Conservation (phyloP, 768 basidiomycete species). For the Chiua virens region DNA sequence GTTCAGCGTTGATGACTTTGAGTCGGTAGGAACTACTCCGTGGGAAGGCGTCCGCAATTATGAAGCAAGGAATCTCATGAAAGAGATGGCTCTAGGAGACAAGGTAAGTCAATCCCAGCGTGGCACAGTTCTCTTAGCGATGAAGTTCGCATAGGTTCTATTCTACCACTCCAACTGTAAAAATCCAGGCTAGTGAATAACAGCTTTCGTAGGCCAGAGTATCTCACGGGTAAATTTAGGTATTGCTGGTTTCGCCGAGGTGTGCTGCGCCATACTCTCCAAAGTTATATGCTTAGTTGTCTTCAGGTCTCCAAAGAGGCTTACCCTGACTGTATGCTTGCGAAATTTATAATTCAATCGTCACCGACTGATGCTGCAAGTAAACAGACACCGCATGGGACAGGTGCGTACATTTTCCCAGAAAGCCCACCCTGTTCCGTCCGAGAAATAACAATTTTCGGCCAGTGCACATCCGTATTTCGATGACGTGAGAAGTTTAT, state of each 20-base stretch:
- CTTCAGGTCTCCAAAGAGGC: slow-evolving; percentile 74
- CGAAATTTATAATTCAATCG: slow-evolving; percentile 1
- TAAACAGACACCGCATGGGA: slow-evolving; percentile 87
- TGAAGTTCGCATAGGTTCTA: slow-evolving; percentile 52
- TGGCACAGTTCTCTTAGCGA: background rate
- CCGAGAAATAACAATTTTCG: slow-evolving; percentile 8
- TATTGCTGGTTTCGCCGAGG: slow-evolving; percentile 81
- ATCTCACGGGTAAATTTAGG: slow-evolving; percentile 40
- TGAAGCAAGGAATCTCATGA: slow-evolving; percentile 82
- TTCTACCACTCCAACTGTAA: slow-evolving; percentile 92
- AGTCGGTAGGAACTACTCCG: slow-evolving; percentile 61
- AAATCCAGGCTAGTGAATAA: slow-evolving; percentile 55
- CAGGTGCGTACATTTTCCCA: slow-evolving; percentile 44
- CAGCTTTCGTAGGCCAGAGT: background rate
- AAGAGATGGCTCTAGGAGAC: slow-evolving; percentile 74
- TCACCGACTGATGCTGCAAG: slow-evolving; percentile 5
- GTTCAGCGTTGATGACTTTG: slow-evolving; percentile 90
- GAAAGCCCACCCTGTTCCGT: background rate
- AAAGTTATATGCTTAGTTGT: slow-evolving; percentile 3
- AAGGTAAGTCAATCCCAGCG: slow-evolving; percentile 44
- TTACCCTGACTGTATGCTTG: slow-evolving; percentile 80
- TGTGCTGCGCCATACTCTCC: slow-evolving; percentile 27
- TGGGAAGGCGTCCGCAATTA: slow-evolving; percentile 91
- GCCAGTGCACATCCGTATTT: slow-evolving; percentile 74
- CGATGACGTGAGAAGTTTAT: slow-evolving; percentile 52